These are phyloP conservation scores for Leishmania turanica DNA, from an alignment of 208 protist species.

Conservation along the genomic window DNA sequence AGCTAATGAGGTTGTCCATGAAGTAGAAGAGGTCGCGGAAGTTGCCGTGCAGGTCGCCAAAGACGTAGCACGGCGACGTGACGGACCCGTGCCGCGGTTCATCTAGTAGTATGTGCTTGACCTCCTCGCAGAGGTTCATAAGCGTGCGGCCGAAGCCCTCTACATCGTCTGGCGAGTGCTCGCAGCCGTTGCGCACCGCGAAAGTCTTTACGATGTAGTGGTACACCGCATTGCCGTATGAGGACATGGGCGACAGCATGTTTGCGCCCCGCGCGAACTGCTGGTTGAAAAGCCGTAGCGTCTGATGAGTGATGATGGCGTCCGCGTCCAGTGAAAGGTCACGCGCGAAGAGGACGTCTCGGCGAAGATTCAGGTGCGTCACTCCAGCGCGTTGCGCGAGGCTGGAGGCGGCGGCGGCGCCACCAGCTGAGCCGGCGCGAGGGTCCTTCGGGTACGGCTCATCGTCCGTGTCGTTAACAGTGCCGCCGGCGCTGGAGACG, in stretches of 20 bases:
- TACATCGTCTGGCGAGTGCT: slow-evolving; percentile 73
- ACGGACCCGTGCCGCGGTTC: slow-evolving; percentile 76
- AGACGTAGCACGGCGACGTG: slow-evolving; percentile 92
- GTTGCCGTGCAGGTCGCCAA: slow-evolving; percentile 96
- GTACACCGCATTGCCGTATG: slow-evolving; percentile 78
- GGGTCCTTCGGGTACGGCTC: slow-evolving; percentile 49
- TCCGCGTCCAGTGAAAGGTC: slow-evolving; percentile 78
- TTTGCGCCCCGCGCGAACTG: slow-evolving; percentile 49
- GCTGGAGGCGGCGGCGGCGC: slow-evolving; percentile 23
- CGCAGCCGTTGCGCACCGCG: slow-evolving; percentile 79
- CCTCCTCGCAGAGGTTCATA: slow-evolving; percentile 78
- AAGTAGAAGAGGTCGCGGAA: slow-evolving; percentile 95
- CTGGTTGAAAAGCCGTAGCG: slow-evolving; percentile 74
- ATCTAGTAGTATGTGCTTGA: slow-evolving; percentile 61
- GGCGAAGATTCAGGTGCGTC: slow-evolving; percentile 42
- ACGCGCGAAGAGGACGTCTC: slow-evolving; percentile 47
- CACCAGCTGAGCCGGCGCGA: slow-evolving; percentile 23
- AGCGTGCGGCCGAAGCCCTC: slow-evolving; percentile 86
- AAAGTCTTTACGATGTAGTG: slow-evolving; percentile 91
- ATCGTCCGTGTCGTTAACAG: slow-evolving; percentile 21
- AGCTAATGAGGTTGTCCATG: slow-evolving; percentile 90
- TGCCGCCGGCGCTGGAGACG: not conserved
- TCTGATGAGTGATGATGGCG: slow-evolving; percentile 80
- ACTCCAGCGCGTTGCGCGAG: slow-evolving; percentile 59
- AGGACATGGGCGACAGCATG: slow-evolving; percentile 66